Conservation (phyloP, 2,329 filamentous ascomycete genomes). For the Tolypocladium ovalisporum region DNA sequence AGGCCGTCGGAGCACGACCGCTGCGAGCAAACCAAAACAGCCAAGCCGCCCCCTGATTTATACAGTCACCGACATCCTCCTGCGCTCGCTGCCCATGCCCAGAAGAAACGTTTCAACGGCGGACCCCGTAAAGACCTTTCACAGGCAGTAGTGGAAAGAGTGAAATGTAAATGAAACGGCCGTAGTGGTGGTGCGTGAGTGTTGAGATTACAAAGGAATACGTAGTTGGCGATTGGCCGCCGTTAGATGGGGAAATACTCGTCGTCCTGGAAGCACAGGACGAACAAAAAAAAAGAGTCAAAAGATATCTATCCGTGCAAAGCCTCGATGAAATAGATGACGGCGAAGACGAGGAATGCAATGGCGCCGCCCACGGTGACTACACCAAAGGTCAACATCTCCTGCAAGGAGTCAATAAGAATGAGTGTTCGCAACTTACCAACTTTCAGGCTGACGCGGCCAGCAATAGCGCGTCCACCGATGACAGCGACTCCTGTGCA, state of each 20-base stretch:
- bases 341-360: conserved; percentile 81
- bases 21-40: background rate
- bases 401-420: background rate
- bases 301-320: conserved; percentile 37
- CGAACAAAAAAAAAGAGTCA: background rate
- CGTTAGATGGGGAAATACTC: background rate
- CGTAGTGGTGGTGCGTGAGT: background rate
- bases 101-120: background rate
- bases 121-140: background rate
- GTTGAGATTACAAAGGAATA: background rate
- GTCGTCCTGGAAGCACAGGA: background rate
- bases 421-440: conserved; percentile 49
- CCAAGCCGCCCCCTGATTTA: background rate
- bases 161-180: background rate
- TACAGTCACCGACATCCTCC: background rate
- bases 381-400: conserved; percentile 26
- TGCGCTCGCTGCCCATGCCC: background rate
- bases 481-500: conserved; percentile 90
- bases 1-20: background rate
- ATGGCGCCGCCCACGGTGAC: conserved; percentile 86
- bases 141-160: background rate
- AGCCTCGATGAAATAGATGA: conserved; percentile 84
- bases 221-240: background rate
- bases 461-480: conserved; percentile 84
- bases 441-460: conserved; percentile 87